A percentile compares a stretch with the other conserved stretches of the same genome.
Evolutionary conservation across 2,329 filamentous ascomycete species (phyloP).

Genomic region (Didymella sp.): DNA sequence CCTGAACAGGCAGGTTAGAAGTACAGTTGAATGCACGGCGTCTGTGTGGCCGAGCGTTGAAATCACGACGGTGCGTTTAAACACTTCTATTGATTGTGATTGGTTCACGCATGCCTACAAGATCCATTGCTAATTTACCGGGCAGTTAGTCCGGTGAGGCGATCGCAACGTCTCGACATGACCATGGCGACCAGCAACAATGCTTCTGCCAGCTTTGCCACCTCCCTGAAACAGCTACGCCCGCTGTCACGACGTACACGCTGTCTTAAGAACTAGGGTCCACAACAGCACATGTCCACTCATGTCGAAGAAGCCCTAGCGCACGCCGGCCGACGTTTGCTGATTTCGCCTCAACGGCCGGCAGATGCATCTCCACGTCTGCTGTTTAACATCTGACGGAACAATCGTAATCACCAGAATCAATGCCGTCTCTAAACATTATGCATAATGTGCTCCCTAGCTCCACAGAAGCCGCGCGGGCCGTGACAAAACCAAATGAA

Average conservation of each 20-base stretch:
- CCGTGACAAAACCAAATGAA: conserved; percentile 14
- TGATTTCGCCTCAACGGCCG: not conserved
- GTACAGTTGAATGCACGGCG: conserved; percentile 8
- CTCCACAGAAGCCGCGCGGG: conserved; percentile 11
- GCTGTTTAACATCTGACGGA: not conserved
- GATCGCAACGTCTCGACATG: conserved; percentile 9
- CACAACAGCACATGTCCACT: not conserved
- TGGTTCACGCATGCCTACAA: not conserved
- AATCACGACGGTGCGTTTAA: not conserved
- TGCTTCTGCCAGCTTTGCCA: conserved; percentile 21
- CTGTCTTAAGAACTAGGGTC: conserved; percentile 5
- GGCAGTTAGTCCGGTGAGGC: not conserved
- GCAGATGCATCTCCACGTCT: not conserved
- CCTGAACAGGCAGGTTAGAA: conserved; percentile 26
- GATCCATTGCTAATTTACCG: not conserved
- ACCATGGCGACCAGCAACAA: not conserved
- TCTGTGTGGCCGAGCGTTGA: conserved; percentile 14
- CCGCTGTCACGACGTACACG: conserved; percentile 8
- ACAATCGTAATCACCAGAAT: not conserved
- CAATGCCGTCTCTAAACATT: not conserved
- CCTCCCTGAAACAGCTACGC: conserved; percentile 29
- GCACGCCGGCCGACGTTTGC: not conserved
- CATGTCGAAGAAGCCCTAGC: not conserved
- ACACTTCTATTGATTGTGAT: not conserved
- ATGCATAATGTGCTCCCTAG: not conserved